Base-by-base conservation (phyloP, 169 alveolate genomes). In the Plasmodium yoelii region DNA sequence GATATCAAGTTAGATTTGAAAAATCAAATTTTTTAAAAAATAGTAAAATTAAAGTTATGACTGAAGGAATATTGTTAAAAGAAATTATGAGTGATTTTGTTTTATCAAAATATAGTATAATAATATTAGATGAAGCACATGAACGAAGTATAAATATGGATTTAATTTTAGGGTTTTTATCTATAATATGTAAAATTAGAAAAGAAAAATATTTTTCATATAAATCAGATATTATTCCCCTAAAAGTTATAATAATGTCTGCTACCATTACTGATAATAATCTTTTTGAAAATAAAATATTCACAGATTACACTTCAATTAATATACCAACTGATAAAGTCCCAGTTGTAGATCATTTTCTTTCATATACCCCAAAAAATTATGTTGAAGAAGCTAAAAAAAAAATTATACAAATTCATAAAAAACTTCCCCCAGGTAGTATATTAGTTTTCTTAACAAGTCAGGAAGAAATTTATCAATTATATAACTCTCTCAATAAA, bases 51-150 rank as follows among this genome's bases (percentile, higher is more conserved):
- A 97, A 97, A 95, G 98, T 98, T 93, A 98, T 99, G 98, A 99
- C 99, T 24, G 99, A 99, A 93, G 99, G 99, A 46, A 98, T 98
- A 24, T 93, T 99, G 67, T 94, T 99, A 74, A 97, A 97, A 86
- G 99, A 98, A 92, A 94, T 98, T 69, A 95, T 95, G 84, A 87
- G 88, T 61, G 99, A 97, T 90, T 93, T 96, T 26, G 70, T 97
- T 18, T 87, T 97, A 75, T 93, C 97, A 24, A 95, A 97, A 75
- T 99, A 98, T 94, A 94, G 98, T 24, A 99, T 98, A 19, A 96
- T 99, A 42, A 95, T 99, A 49, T 96, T 99, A 72, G 99, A 99
- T 94, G 99, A 99, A 93, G 99, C 99, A 22, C 99, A 99, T 92
- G 99, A 98, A 86, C 95, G 99, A 92, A 98, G 98, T 75, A 96